Percentiles rank a stretch among this genome's conserved stretches.
Conservation (phyloP, 2,329 filamentous ascomycete species). For the Plectosphaerella sp. region DNA sequence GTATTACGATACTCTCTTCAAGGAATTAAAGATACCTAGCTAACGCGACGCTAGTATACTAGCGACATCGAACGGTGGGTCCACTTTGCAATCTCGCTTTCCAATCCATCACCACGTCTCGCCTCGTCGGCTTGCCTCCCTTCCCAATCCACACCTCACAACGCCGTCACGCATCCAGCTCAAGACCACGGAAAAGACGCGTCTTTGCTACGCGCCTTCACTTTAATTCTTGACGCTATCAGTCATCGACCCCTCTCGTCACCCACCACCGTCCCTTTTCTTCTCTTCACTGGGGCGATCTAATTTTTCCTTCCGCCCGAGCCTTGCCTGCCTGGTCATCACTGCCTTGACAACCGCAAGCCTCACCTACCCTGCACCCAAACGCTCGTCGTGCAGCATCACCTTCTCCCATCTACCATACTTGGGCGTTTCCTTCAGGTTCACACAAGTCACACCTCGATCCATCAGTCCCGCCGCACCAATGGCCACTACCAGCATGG, state of each 20-base stretch:
- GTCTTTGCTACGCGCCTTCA: not conserved
- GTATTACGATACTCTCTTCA: too few species aligned
- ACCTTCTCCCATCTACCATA: not conserved
- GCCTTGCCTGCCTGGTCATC: conserved; percentile 13
- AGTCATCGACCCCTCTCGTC: not conserved
- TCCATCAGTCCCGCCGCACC: conserved; percentile 2
- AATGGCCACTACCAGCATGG: conserved; percentile 65
- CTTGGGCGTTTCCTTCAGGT: not conserved
- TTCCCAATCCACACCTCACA: not conserved
- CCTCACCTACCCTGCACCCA: not conserved
- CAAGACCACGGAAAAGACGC: too few species aligned
- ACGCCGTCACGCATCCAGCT: not conserved
- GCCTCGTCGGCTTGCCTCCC: not conserved
- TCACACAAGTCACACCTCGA: not conserved
- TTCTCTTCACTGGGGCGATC: not conserved
- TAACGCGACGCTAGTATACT: too few species aligned
- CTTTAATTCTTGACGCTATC: not conserved
- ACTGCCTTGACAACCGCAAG: conserved; percentile 6
- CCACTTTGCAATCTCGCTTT: not conserved
- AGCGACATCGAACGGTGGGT: too few species aligned
- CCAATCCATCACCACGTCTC: not conserved
- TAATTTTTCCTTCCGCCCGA: not conserved
- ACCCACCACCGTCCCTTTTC: too few species aligned
- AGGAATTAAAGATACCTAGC: too few species aligned
- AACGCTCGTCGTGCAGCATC: not conserved